Evolutionary conservation across 768 basidiomycete species (phyloP).

Genomic region (Leccinellum albellum): DNA sequence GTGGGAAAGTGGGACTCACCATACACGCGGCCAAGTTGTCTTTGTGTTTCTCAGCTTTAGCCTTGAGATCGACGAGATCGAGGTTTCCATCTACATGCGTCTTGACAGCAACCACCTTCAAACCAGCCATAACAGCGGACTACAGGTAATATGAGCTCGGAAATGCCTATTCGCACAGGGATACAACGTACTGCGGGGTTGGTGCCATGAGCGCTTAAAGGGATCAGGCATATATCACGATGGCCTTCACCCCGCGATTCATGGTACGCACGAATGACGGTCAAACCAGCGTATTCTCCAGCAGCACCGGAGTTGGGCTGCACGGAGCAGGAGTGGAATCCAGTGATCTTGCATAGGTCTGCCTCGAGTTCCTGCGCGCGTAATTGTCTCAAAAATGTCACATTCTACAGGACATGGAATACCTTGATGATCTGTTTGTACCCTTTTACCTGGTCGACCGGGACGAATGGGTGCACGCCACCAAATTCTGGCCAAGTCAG

Average conservation of each 20-base stretch:
- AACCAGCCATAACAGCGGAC: slow-evolving; percentile 96
- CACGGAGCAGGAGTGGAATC: slow-evolving; percentile 94
- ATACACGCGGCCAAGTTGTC: slow-evolving; percentile 94
- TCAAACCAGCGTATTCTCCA: slow-evolving; percentile 95
- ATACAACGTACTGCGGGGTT: slow-evolving; percentile 80
- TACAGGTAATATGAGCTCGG: slow-evolving; percentile 31
- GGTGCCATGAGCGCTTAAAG: slow-evolving; percentile 95
- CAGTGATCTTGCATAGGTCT: slow-evolving; percentile 91
- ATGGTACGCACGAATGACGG: slow-evolving; percentile 92
- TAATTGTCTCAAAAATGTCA: slow-evolving; percentile 4
- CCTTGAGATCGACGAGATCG: slow-evolving; percentile 79
- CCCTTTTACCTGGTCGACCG: slow-evolving; percentile 83
- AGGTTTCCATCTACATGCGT: slow-evolving; percentile 82
- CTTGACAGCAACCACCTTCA: slow-evolving; percentile 96
- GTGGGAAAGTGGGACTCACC: slow-evolving; percentile 44
- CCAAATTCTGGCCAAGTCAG: slow-evolving; percentile 93
- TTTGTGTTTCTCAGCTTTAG: slow-evolving; percentile 88
- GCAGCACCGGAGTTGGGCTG: slow-evolving; percentile 99
- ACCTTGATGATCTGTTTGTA: slow-evolving; percentile 82
- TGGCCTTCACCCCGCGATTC: slow-evolving; percentile 81
- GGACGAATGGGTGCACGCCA: slow-evolving; percentile 89
- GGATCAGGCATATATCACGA: slow-evolving; percentile 90
- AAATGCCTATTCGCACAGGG: not conserved
- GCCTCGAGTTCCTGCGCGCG: slow-evolving; percentile 75
- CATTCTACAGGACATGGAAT: not conserved